phyloP scores from a whole-genome alignment of 805 yeast species.

The Sporopachydermia lactativora region DNA sequence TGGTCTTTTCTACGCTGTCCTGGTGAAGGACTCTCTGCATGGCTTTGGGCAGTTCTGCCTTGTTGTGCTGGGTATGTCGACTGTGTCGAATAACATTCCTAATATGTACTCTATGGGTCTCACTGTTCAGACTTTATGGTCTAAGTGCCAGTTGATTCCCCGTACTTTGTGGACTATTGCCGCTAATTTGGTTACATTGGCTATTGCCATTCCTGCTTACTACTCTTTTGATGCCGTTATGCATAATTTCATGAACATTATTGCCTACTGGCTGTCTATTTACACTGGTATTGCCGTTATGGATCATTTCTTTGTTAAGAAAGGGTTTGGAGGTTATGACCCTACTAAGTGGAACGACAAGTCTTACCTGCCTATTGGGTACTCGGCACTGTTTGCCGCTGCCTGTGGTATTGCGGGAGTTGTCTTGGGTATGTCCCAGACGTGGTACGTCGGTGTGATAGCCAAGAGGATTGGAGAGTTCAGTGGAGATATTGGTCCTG shows the following conservation, averaged over 20 bases:
- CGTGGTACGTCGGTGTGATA: constrained; percentile 68
- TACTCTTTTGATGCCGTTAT: constrained; percentile 59
- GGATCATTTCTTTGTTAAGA: constrained; percentile 73
- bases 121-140: constrained; percentile 77
- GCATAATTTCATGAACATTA: constrained; percentile 80
- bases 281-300: constrained; percentile 63
- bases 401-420: constrained; percentile 78
- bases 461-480: constrained; percentile 42
- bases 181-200: constrained; percentile 68
- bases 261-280: constrained; percentile 83
- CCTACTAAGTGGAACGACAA: constrained; percentile 45
- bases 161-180: constrained; percentile 69
- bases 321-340: constrained; percentile 47
- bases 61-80: constrained; percentile 72
- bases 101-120: constrained; percentile 86
- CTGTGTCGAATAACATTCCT: constrained; percentile 86
- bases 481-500: constrained; percentile 87
- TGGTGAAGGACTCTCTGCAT: constrained; percentile 69
- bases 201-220: constrained; percentile 81
- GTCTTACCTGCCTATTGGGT: constrained; percentile 53
- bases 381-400: constrained; percentile 67
- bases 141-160: constrained; percentile 60
- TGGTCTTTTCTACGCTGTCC: constrained; percentile 68
- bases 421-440: constrained; percentile 77
- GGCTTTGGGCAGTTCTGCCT: constrained; percentile 86